Evolutionary conservation across 306 rosid species (phyloP).

Genomic region (Geum urbanum): DNA sequence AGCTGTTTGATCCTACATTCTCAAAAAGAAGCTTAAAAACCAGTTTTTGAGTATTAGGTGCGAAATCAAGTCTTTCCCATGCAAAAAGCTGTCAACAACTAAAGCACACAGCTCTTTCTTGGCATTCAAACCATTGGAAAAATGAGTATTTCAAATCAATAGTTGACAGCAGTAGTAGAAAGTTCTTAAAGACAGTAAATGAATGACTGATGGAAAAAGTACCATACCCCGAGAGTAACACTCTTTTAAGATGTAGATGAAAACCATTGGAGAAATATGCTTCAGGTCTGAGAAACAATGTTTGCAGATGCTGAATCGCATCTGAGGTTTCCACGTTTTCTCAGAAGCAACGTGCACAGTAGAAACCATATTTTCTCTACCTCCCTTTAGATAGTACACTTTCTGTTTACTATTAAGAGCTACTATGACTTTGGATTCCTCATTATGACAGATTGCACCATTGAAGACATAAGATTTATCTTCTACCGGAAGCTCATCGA

Average conservation of each 20-base stretch:
- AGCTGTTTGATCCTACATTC: neutral
- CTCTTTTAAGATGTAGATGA: neutral
- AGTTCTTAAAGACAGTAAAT: neutral
- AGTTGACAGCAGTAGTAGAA: neutral
- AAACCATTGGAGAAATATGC: neutral
- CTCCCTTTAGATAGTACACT: conserved; percentile 64
- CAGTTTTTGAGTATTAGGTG: neutral
- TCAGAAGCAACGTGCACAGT: conserved; percentile 85
- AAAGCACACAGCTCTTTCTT: neutral
- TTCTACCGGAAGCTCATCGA: conserved; percentile 52
- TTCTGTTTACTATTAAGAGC: conserved; percentile 96
- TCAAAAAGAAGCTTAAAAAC: neutral
- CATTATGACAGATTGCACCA: conserved; percentile 49
- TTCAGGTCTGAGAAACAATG: neutral
- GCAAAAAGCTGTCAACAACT: neutral
- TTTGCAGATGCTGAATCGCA: neutral
- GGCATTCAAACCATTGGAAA: neutral
- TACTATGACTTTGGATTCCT: conserved; percentile 56
- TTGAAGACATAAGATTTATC: conserved; percentile 71
- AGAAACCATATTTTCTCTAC: conserved; percentile 81
- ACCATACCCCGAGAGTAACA: neutral
- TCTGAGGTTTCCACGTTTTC: conserved; percentile 14
- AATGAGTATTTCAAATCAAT: neutral
- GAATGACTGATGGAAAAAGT: neutral
- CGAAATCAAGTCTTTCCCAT: neutral